Percentiles rank a stretch among this genome's conserved stretches.
Conservation (phyloP, 768 basidiomycete genomes). For the Amanita pallidorosea region DNA sequence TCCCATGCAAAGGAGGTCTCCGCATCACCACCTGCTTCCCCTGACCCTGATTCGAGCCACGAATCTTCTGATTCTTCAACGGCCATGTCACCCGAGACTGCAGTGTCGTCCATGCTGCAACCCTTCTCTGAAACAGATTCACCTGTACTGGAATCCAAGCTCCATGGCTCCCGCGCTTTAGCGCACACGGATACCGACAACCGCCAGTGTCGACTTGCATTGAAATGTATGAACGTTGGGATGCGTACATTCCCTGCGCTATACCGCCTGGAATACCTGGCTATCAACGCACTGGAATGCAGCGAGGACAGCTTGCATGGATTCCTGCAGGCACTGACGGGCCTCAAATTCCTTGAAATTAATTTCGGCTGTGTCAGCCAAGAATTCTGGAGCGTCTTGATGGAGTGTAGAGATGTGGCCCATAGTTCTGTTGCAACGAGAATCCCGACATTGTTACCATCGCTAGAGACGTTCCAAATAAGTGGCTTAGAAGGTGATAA, state of each 20-base stretch:
- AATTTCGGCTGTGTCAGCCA: slow-evolving; percentile 27
- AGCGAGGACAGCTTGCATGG: slow-evolving; percentile 20
- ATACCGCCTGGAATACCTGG: slow-evolving; percentile 22
- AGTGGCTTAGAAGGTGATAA: slow-evolving; percentile 12
- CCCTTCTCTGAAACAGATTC: not conserved
- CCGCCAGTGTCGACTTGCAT: not conserved
- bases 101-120: not conserved
- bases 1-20: not conserved
- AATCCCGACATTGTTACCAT: slow-evolving; percentile 13
- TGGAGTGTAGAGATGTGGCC: slow-evolving; percentile 10
- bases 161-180: not conserved
- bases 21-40: not conserved
- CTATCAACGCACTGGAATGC: slow-evolving; percentile 33
- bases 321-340: slow-evolving; percentile 22
- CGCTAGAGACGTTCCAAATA: slow-evolving; percentile 17
- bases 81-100: not conserved
- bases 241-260: slow-evolving; percentile 17
- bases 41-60: not conserved
- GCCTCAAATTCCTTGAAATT: slow-evolving; percentile 28
- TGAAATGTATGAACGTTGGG: not conserved
- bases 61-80: not conserved
- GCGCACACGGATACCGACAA: not conserved
- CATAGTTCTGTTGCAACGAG: not conserved
- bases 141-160: not conserved
- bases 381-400: slow-evolving; percentile 22